Percentiles rank a stretch among this genome's conserved stretches.
phyloP scores from a whole-genome alignment of 495 filamentous ascomycete genomes.

The Neurospora terricola region DNA sequence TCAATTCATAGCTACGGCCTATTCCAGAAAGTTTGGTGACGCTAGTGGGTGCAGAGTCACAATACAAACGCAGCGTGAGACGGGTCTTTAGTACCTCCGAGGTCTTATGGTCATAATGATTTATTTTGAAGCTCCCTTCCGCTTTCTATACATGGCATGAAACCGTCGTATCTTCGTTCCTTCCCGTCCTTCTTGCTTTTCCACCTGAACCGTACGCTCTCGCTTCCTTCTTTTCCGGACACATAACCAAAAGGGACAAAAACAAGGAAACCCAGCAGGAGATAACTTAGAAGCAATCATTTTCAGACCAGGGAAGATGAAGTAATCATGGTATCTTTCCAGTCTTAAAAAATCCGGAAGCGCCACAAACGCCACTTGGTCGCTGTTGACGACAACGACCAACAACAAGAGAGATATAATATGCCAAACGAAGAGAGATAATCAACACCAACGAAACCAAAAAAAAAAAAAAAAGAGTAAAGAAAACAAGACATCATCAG shows the following conservation, averaged over 20 bases:
- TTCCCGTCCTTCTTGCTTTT: neutral
- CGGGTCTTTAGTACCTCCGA: neutral
- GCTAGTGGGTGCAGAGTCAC: neutral
- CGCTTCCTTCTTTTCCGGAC: neutral
- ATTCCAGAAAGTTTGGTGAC: neutral
- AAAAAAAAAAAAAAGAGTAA: neutral
- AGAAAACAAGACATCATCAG: neutral
- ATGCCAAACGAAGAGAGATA: constrained; percentile 5
- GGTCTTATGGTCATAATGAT: neutral
- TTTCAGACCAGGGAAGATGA: neutral
- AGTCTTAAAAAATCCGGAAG: constrained; percentile 8
- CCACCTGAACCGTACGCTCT: neutral
- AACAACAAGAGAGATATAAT: constrained; percentile 4
- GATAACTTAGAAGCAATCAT: neutral
- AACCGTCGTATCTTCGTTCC: neutral
- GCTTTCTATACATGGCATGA: neutral
- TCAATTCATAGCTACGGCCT: neutral
- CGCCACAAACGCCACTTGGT: constrained; percentile 21
- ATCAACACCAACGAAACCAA: neutral
- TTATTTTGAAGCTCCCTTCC: neutral
- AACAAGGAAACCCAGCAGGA: neutral
- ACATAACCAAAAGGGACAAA: neutral
- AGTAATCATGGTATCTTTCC: constrained; percentile 20
- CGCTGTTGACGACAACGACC: constrained; percentile 13
- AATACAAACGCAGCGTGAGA: neutral